Evolutionary conservation across 768 basidiomycete species (phyloP).

Genomic region (Mycena venus): DNA sequence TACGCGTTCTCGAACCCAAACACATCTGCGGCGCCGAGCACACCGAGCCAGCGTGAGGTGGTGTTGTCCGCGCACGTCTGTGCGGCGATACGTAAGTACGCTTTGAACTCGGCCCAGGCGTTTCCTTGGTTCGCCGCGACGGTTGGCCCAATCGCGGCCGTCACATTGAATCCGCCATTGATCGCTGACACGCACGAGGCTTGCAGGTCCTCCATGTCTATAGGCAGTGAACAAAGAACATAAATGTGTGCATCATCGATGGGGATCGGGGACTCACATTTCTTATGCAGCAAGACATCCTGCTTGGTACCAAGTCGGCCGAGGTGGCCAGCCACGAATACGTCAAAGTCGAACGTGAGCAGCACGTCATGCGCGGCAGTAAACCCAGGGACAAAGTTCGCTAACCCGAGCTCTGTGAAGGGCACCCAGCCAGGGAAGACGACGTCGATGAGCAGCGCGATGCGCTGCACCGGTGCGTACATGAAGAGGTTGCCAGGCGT

Average conservation of each 20-base stretch:
- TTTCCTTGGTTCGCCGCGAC: background rate
- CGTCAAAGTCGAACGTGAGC: background rate
- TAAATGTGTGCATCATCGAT: background rate
- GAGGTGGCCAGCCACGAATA: slow-evolving; percentile 8
- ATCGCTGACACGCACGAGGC: background rate
- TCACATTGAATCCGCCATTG: background rate
- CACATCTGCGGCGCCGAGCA: background rate
- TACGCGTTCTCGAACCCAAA: background rate
- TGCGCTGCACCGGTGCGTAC: too few relatives aligned
- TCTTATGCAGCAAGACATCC: too few relatives aligned
- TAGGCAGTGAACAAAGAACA: background rate
- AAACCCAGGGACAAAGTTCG: background rate
- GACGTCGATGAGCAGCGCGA: background rate
- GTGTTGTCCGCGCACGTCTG: too few relatives aligned
- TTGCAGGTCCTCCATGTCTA: slow-evolving; percentile 7
- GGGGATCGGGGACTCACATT: background rate
- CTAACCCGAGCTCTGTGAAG: background rate
- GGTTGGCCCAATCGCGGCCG: background rate
- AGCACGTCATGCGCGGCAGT: background rate
- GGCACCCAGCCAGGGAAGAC: slow-evolving; percentile 6
- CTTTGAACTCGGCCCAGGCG: background rate
- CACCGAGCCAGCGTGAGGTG: background rate
- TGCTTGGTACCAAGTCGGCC: background rate
- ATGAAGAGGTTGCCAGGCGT: too few relatives aligned
- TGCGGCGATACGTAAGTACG: background rate